A percentile compares a stretch with the other conserved stretches of the same genome.
These are phyloP conservation scores for Psilocybe tampanensis DNA, from an alignment of 768 basidiomycete genomes.

Conservation along the genomic window DNA sequence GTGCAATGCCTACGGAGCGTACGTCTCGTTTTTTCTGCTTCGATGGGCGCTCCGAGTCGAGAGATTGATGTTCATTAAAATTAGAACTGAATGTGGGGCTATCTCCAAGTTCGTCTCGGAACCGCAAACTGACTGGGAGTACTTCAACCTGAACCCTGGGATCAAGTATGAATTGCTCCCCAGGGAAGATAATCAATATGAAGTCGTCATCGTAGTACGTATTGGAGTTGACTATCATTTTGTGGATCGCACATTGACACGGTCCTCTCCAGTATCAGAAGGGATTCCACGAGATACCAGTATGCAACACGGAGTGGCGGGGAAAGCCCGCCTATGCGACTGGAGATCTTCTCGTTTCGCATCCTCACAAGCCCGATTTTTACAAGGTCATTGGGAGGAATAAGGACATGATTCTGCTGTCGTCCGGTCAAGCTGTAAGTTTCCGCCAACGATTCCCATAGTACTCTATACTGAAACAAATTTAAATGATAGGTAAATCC, in stretches of 20 bases:
- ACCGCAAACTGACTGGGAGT: neutral
- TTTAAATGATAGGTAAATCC: neutral
- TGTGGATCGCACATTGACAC: neutral
- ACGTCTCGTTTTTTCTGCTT: neutral
- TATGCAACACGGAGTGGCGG: neutral
- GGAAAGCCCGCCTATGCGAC: neutral
- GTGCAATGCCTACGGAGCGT: conserved; percentile 2
- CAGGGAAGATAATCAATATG: neutral
- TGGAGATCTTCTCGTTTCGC: neutral
- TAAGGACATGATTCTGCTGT: conserved; percentile 1
- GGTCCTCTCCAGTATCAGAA: neutral
- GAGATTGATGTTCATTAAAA: neutral
- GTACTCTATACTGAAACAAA: neutral
- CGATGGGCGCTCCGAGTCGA: too few species aligned
- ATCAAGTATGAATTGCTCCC: neutral
- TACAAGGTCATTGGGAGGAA: neutral
- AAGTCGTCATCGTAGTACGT: neutral
- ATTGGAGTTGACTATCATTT: neutral
- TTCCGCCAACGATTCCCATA: neutral
- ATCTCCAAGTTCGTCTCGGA: neutral
- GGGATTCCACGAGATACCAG: neutral
- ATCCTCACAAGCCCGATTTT: neutral
- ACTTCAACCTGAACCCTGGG: neutral
- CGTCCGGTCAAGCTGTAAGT: neutral
- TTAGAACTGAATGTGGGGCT: neutral